Evolutionary conservation across 495 filamentous ascomycete genomes (phyloP).

Genomic region (Penicillium cataractarum): DNA sequence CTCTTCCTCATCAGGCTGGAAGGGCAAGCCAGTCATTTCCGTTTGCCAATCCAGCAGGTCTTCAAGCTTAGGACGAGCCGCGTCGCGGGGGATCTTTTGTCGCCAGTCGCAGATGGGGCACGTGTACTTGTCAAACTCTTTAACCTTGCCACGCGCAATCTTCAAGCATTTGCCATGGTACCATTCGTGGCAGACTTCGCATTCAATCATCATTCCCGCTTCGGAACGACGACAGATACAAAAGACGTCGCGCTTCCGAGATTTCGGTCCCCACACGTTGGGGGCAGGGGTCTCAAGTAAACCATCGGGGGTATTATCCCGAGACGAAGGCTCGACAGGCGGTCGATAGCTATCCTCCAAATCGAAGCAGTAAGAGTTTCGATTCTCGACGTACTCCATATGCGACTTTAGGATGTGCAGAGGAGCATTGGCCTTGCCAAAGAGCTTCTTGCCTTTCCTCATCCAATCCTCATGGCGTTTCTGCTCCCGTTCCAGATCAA

Average conservation of each 20-base stretch:
- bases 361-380: slow-evolving; percentile 91
- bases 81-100: slow-evolving; percentile 97
- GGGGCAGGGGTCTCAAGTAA: slow-evolving; percentile 52
- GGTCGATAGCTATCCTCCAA: slow-evolving; percentile 85
- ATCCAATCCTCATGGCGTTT: slow-evolving; percentile 99
- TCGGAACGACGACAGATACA: slow-evolving; percentile 94
- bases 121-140: slow-evolving; percentile 97
- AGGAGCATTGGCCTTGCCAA: slow-evolving; percentile 97
- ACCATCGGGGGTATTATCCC: slow-evolving; percentile 79
- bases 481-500: slow-evolving; percentile 93
- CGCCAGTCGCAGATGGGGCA: slow-evolving; percentile 98
- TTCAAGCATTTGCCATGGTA: slow-evolving; percentile 99
- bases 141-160: slow-evolving; percentile 95
- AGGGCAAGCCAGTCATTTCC: slow-evolving; percentile 81
- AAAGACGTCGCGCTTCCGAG: slow-evolving; percentile 78
- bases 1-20: slow-evolving; percentile 95
- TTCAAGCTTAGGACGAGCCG: slow-evolving; percentile 92
- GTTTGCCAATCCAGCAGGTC: slow-evolving; percentile 86
- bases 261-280: slow-evolving; percentile 53
- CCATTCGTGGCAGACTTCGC: slow-evolving; percentile 97
- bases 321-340: slow-evolving; percentile 88
- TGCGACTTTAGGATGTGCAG: slow-evolving; percentile 91
- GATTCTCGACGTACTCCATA: slow-evolving; percentile 89
- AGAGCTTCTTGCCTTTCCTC: slow-evolving; percentile 96
- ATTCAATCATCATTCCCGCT: slow-evolving; percentile 99